Base-by-base conservation (phyloP, 139 green algal genomes). In the Edaphochlamys debaryana region DNA sequence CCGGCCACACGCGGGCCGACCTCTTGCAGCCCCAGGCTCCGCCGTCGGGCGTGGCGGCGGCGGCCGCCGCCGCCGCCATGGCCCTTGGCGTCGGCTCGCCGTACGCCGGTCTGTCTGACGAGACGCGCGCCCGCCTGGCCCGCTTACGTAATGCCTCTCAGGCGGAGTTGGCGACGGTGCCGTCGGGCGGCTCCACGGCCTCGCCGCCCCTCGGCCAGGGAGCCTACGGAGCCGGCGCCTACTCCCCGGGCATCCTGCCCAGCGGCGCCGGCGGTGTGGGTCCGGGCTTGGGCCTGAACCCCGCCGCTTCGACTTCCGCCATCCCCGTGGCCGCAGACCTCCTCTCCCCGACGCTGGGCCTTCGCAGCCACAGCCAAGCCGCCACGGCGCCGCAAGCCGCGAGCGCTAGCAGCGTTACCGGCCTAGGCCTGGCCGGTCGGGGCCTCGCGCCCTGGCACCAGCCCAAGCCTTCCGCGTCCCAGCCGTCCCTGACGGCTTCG, bases 121-220 rank as follows among this genome's bases (percentile, higher is more conserved):
- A 81, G 58, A 81, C 75, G 30, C 75, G 75, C 30, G 75, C 75
- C 25, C 75, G 75, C 4, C 75, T 81, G 40, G 75, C 75, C 3
- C 58, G 75, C 1, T 41, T 81, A 15, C 60, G 75, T 8, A 36
- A 34, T 6, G 13, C 41, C 29, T 81, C 75, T 23, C 38, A 63
- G 4, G 38, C 60, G 13, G 75, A 81, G 40, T 60, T 81, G 66
- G 66, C 9, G 34, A 7, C 54, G 36, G 37, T 67, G 37, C 23
- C 34, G 34, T n/a, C 7, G 70, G 34, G 5, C 32, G 37, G 52
- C 52, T 36, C 52, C 7, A 19, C 45, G 25, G 60, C 27, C 60
- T 36, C 11, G 9, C n/a, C 30, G 30, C 30, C 11, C n/a, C 8
- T 25, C 60, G 40, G 36, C 45, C 25, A 27, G 25, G 45, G 37